A percentile compares a stretch with the other conserved stretches of the same genome.
Conservation (phyloP, 2,329 filamentous ascomycete species). For the Clathrospora elynae region DNA sequence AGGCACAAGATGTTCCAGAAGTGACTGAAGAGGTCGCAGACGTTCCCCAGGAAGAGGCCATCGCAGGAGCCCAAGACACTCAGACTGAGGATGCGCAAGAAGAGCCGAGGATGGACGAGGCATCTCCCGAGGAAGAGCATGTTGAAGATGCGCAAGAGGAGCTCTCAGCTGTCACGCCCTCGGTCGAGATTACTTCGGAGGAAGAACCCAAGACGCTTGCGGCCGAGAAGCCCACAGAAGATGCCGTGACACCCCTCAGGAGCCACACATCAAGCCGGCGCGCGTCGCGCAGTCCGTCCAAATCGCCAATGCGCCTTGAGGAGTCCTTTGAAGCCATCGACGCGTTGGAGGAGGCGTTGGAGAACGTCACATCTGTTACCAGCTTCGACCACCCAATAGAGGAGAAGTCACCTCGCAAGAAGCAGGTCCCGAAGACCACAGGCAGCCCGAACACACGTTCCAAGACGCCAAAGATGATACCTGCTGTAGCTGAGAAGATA, state of each 20-base stretch:
- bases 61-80: slow-evolving; percentile 3
- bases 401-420: slow-evolving; percentile 36
- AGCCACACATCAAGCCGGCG: slow-evolving; percentile 31
- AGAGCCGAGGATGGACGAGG: neutral
- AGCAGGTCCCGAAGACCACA: slow-evolving; percentile 14
- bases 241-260: slow-evolving; percentile 24
- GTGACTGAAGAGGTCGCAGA: slow-evolving; percentile 10
- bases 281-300: slow-evolving; percentile 32
- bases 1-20: slow-evolving; percentile 3
- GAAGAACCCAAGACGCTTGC: slow-evolving; percentile 39
- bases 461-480: slow-evolving; percentile 17
- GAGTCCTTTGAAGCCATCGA: slow-evolving; percentile 59
- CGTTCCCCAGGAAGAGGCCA: slow-evolving; percentile 8
- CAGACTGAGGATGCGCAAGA: neutral
- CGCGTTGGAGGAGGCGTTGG: slow-evolving; percentile 58
- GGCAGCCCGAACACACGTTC: slow-evolving; percentile 9
- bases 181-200: slow-evolving; percentile 29
- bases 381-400: slow-evolving; percentile 40
- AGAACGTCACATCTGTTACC: slow-evolving; percentile 52
- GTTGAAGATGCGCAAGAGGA: slow-evolving; percentile 5
- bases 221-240: slow-evolving; percentile 35
- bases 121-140: slow-evolving; percentile 2
- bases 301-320: slow-evolving; percentile 47
- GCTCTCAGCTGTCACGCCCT: slow-evolving; percentile 12
- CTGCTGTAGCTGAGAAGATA: slow-evolving; percentile 21